Percentiles rank a stretch among this genome's conserved stretches.
Evolutionary conservation across 2,329 filamentous ascomycete genomes (phyloP).

Genomic region (Nemania serpens): DNA sequence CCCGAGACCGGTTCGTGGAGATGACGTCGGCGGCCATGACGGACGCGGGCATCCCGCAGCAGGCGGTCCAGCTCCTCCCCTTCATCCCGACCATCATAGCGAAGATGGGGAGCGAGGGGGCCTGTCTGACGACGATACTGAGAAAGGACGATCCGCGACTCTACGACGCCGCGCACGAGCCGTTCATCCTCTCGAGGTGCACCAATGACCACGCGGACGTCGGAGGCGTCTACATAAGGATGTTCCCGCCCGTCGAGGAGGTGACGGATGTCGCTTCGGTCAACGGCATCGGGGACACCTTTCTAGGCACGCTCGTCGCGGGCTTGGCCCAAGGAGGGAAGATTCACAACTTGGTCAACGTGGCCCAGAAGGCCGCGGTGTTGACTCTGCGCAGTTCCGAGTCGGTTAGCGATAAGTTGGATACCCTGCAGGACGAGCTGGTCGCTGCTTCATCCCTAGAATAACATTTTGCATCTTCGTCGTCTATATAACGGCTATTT

Average conservation of each 20-base stretch:
- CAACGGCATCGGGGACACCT: conserved; percentile 93
- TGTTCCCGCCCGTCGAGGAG: conserved; percentile 68
- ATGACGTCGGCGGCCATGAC: conserved; percentile 71
- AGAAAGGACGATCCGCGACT: conserved; percentile 69
- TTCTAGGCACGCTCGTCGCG: conserved; percentile 82
- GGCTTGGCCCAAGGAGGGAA: conserved; percentile 67
- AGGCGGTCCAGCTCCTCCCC: conserved; percentile 82
- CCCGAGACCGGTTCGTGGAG: conserved; percentile 71
- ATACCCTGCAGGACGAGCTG: conserved; percentile 51
- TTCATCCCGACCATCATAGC: conserved; percentile 85
- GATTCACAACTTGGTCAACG: conserved; percentile 67
- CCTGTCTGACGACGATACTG: conserved; percentile 75
- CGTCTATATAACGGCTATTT: no score
- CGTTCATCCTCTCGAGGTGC: conserved; percentile 73
- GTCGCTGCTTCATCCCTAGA: conserved; percentile 27
- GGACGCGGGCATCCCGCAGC: conserved; percentile 80
- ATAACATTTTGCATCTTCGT: background rate
- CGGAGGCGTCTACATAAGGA: conserved; percentile 81
- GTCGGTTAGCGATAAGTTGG: conserved; percentile 68
- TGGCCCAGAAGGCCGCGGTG: conserved; percentile 82
- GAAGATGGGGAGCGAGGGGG: conserved; percentile 78
- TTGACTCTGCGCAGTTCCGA: conserved; percentile 76
- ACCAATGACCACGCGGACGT: conserved; percentile 56
- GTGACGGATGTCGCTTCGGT: conserved; percentile 81
- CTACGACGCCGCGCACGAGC: conserved; percentile 62